Evolutionary conservation across 2,329 filamentous ascomycete genomes (phyloP).

Genomic region (Cyphellophora europaea): DNA sequence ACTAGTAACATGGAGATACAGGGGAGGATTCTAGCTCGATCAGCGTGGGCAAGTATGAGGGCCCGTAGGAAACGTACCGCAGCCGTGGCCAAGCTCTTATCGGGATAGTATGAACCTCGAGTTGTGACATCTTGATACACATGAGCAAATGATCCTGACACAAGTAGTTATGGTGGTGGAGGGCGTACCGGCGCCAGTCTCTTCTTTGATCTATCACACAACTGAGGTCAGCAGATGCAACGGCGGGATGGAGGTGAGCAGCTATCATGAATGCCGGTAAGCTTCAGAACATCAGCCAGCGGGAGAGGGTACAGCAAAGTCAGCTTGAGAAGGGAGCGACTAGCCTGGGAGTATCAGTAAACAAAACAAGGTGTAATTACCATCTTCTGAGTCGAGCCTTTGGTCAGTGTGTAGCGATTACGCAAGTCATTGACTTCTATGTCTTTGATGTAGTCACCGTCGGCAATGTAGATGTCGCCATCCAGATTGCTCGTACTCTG

Average conservation of each 20-base stretch:
- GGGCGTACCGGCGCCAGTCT: constrained; percentile 98
- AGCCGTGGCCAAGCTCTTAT: constrained; percentile 93
- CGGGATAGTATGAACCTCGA: constrained; percentile 89
- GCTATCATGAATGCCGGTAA: constrained; percentile 61
- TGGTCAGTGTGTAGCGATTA: constrained; percentile 94
- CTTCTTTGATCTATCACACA: constrained; percentile 98
- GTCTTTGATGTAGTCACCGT: constrained; percentile 97
- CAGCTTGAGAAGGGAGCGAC: too few species aligned
- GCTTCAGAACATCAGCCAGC: constrained; percentile 54
- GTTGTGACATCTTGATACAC: constrained; percentile 90
- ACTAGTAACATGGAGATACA: constrained; percentile 93
- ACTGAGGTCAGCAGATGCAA: constrained; percentile 88
- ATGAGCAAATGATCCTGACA: constrained; percentile 52
- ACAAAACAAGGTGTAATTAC: constrained; percentile 62
- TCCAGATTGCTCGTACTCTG: constrained; percentile 54
- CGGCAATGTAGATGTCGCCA: constrained; percentile 84
- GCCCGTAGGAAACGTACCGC: constrained; percentile 53
- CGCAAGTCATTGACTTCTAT: constrained; percentile 98
- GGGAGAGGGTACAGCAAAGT: too few species aligned
- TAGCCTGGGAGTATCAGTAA: constrained; percentile 42
- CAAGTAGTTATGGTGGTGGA: constrained; percentile 38
- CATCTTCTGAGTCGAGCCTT: constrained; percentile 97
- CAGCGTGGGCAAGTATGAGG: constrained; percentile 4
- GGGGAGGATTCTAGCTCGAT: constrained; percentile 64
- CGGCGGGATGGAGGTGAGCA: constrained; percentile 47